Evolutionary conservation across 129 eudicot species (phyloP).

Genomic region (Chrysanthemum makinoi): DNA sequence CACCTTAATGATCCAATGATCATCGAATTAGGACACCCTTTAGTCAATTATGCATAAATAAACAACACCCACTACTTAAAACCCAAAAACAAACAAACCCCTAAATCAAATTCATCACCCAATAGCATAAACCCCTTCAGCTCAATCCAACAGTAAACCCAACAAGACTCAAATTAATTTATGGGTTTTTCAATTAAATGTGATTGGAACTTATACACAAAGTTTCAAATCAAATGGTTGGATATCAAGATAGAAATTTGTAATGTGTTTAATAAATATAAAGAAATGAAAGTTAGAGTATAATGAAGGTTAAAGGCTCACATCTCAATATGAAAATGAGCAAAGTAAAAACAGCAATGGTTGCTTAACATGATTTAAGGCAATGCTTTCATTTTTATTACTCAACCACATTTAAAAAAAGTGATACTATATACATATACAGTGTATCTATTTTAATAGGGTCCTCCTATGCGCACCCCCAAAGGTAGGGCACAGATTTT

Average conservation of each 20-base stretch:
- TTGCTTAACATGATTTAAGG: constrained; percentile 52
- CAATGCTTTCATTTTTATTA: constrained; percentile 65
- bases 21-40: constrained; percentile 33
- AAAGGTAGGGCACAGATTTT: constrained; percentile 18
- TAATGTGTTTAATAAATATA: constrained; percentile 9
- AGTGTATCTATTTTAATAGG: constrained; percentile 26
- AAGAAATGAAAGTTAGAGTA: constrained; percentile 60
- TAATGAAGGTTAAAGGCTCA: constrained; percentile 51
- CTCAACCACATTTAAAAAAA: constrained; percentile 41
- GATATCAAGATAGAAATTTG: constrained; percentile 27
- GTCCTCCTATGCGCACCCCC: constrained; percentile 1
- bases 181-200: background rate
- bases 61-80: constrained; percentile 38
- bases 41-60: constrained; percentile 28
- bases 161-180: constrained; percentile 19
- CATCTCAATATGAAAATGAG: constrained; percentile 41
- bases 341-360: constrained; percentile 28
- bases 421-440: constrained; percentile 14
- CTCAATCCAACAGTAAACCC: constrained; percentile 39
- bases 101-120: background rate
- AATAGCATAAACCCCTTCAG: background rate
- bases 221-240: background rate
- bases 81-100: constrained; percentile 22
- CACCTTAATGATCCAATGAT: constrained; percentile 45
- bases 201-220: background rate